Evolutionary conservation across 176 grass and related monocot genomes (phyloP), one percentile per base, ranked within the genome.

Genomic region (Puya raimondii): DNA sequence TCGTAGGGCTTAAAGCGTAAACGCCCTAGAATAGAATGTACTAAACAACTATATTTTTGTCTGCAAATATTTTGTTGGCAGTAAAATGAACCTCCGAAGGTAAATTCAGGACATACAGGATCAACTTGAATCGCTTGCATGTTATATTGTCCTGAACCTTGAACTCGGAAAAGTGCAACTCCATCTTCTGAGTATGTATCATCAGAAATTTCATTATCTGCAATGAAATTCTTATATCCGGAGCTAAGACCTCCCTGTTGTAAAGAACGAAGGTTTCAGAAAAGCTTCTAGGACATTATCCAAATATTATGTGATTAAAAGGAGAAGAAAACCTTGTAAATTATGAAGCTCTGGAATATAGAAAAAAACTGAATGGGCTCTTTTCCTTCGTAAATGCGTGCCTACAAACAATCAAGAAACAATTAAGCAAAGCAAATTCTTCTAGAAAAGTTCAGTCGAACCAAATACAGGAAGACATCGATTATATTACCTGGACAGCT

Each of bases 71-170:
- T 25, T 64, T n/a, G 56, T 64, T 3, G 71, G 48, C 51, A 69
- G 22, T 0, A 70, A 69, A 78, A 18, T 20, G 21, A 61, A 20
- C 56, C n/a, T 18, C 17, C n/a, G 10, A 63, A 23, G 54, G 67
- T 64, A 66, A 69, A 65, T 21, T 63, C 11, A 25, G 13, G 56
- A 80, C 84, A 65, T 88, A 99, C 94, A 25, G 84, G 74, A 33
- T 99, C 94, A 22, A 93, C 85, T 99, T 99, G 89, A 72, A 99
- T 74, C 73, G 86, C 89, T 90, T 93, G 94, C 94, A 99, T 93
- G 71, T 99, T 99, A 47, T 99, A 89, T 59, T 89, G 57, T 84
- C 94, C 89, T 8, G 77, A 90, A 65, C 89, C 94, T 80, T 99
- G 87, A 85, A 99, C 69, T 69, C 87, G 76, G 59, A 99, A 93